phyloP scores from a whole-genome alignment of 1,139 yeast species.

The Pneumocystis murina region DNA sequence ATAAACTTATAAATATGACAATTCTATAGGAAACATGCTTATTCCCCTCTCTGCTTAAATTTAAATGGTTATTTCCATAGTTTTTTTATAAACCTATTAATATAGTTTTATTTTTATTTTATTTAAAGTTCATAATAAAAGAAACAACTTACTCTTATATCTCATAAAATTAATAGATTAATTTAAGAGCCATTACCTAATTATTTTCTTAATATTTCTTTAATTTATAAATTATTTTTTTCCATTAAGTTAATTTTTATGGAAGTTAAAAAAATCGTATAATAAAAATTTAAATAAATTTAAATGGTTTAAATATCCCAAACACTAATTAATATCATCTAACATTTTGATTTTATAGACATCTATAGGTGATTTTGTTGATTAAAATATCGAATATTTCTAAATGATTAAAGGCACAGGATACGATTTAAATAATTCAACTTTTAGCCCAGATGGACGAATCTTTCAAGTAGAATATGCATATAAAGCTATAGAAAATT shows the following conservation, averaged over 20 bases:
- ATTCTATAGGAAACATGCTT: neutral
- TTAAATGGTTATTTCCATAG: neutral
- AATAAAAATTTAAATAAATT: neutral
- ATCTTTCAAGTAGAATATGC: constrained; percentile 98
- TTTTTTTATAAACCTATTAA: neutral
- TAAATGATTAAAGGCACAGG: constrained; percentile 93
- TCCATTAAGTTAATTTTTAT: no score
- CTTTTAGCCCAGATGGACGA: constrained; percentile 78
- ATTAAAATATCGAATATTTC: neutral
- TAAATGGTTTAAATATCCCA: neutral
- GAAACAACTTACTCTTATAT: no score
- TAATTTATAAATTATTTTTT: neutral
- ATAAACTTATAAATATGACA: neutral
- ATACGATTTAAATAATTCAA: constrained; percentile 88
- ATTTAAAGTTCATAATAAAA: no score
- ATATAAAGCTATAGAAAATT: constrained; percentile 91
- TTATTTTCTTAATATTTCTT: no score
- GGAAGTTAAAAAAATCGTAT: neutral
- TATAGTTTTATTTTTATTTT: neutral
- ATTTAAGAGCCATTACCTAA: no score
- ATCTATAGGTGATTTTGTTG: constrained; percentile 29
- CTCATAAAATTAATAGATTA: no score
- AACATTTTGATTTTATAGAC: constrained; percentile 20
- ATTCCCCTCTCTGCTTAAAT: neutral
- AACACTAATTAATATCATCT: constrained; percentile 16